Evolutionary conservation across 2,329 filamentous ascomycete species (phyloP), one percentile per base, ranked within the genome.

Genomic region (Cyclaneusma minus): DNA sequence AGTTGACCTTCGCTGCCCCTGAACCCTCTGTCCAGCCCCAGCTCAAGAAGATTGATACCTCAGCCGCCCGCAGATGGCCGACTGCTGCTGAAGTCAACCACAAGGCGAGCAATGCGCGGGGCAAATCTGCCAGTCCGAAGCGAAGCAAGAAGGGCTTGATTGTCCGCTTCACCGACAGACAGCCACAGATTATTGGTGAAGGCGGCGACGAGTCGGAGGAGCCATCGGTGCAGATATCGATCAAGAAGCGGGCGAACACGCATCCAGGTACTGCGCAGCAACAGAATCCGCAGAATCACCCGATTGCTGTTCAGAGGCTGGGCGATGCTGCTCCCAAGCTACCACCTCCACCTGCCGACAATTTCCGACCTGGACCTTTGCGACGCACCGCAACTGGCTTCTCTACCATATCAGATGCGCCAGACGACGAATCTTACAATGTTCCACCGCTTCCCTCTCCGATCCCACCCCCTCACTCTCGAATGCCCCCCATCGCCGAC

Each of bases 201-300:
- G 87, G 87, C 31, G 87, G 87, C 17, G 87, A 94, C 43, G 84
- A 93, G 49, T 76, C 78, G 29, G 72, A 80, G 28, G 56, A 65
- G 6, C 79, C 80, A 2, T 67, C 73, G 2, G 58, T 70, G 12
- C 78, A 89, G 44, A 75, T 93, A 29, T 73, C 70, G 45, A 58
- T 55, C 35, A 74, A 64, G 49, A 58, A 48, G 38, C 37, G 38
- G 26, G 31, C 42, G 16, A 31, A 40, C 24, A 36, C 40, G 22
- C 36, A 45, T 17, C 41, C 43, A n/a, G 30, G 9, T 14, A 22
- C 19, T 20, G 15, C 20, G 13, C 6, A 15, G 10, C 19, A 13
- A n/a, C 10, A 14, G 10, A 21, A 10, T 8, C 12, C 26, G 3
- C 16, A 29, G 18, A 13, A 23, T 13, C 26, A 9, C 14, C 13